Evolutionary conservation across 2,329 filamentous ascomycete species (phyloP).

Genomic region (Penicillium brasilianum): DNA sequence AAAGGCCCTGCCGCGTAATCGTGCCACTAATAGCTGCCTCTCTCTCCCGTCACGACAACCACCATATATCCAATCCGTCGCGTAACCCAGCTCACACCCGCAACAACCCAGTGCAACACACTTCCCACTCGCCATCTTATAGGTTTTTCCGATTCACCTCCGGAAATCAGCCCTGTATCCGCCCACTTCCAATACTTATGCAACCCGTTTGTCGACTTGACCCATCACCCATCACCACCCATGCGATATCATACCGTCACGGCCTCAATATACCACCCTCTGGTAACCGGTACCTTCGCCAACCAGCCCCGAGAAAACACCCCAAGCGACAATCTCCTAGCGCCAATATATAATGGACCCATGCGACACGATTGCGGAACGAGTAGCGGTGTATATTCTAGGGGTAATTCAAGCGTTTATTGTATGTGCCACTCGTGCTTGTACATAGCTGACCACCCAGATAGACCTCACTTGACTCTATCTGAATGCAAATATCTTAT

Average conservation of each 20-base stretch:
- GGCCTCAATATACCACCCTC: neutral
- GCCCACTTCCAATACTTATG: neutral
- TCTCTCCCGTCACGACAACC: conserved; percentile 6
- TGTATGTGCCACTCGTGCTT: conserved; percentile 1
- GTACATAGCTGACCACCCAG: conserved; percentile 5
- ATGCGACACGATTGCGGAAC: conserved; percentile 5
- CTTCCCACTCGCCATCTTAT: neutral
- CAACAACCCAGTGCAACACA: conserved; percentile 3
- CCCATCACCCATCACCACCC: conserved; percentile 3
- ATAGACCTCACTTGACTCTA: neutral
- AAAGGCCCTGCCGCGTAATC: conserved; percentile 10
- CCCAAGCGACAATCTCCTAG: neutral
- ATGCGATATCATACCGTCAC: neutral
- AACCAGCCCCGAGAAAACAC: neutral
- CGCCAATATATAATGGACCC: neutral
- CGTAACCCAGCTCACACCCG: neutral
- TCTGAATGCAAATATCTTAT: neutral
- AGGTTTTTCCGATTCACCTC: neutral
- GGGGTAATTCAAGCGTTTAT: neutral
- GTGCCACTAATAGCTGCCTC: neutral
- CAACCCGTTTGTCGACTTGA: neutral
- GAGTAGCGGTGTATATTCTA: neutral
- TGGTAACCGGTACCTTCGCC: neutral
- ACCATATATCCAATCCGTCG: neutral
- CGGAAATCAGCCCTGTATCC: neutral